Evolutionary conservation across 164 flowering plant species (phyloP), one percentile per base, ranked within the genome.

Genomic region (Magnolia sinica): DNA sequence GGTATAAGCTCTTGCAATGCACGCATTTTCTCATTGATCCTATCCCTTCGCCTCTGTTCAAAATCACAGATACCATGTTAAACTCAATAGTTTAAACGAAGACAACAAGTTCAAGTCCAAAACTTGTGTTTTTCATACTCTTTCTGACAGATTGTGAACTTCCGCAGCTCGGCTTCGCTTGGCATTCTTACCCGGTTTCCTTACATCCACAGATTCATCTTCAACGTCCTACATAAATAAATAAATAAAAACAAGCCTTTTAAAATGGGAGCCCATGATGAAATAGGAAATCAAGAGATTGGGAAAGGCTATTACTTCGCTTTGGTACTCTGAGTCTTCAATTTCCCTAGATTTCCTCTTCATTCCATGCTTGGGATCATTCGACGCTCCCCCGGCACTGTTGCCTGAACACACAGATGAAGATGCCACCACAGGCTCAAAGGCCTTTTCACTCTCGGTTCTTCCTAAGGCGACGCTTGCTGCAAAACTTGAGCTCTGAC

Each of bases 11-110:
- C 98, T 83, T 94, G 99, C 72, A 96, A 74, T 19, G 94, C 95
- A 65, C 94, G 89, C 99, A 96, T 96, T 81, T 94, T 96, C 85
- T 96, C 98, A 65, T 96, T 96, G 75, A 96, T 96, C 86, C 98
- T 89, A 79, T 92, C 97, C 78, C 99, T 86, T 80, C 99, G 89
- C 79, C 95, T 88, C 98, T 96, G 91, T 78, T 68, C 71, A 31
- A 13, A 37, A 68, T 24, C 8, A 2, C 19, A 29, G 31, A 19
- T 18, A 68, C 20, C 71, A 29, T 68, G 49, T 68, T 19, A 68
- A 31, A 29, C 50, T 31, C 71, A 13, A 11, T 11, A 16, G 4
- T 55, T 9, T 11, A 55, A 55, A 55, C 2, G 13, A 13, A 55
- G 18, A 11, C 13, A 55, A 29, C 19, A 77, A 78, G 59, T 64